Evolutionary conservation across 768 basidiomycete species (phyloP), one percentile per base, ranked within the genome.

Genomic region (Lenzites betulinus): DNA sequence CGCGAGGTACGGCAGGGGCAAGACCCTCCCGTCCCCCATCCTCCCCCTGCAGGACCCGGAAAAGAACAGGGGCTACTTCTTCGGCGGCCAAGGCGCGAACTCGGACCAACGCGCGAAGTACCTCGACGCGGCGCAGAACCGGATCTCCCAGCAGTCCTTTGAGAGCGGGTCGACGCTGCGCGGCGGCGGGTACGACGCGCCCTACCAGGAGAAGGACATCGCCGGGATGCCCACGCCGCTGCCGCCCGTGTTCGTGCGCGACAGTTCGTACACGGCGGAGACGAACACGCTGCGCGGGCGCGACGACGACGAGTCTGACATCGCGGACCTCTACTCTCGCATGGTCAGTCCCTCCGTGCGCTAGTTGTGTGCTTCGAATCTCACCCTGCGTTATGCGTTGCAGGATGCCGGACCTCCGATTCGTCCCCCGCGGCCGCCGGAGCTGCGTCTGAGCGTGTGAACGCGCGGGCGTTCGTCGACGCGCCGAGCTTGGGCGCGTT

Each of bases 31-130:
- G 13, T 59, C 64, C 25, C 61, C 64, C 23, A 43, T 28, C 6
- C 58, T 65, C 38, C 64, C 64, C 7, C 43, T 65, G 30, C 64
- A 65, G 50, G 60, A 62, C 26, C 64, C 64, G 2, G 60, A 64
- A 30, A 51, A 54, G 22, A 58, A 65, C 48, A 54, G 46, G 18
- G 60, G 46, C 13, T 65, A 62, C 51, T 54, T 58, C 49, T 54
- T 55, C 51, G 36, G 57, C 2, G 51, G 60, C 2, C 49, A 51
- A 22, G 57, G 44, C 7, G n/a, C 48, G 48, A 52, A 46, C 42
- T 33, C 51, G 18, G 51, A 53, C 43, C 39, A 53, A 23, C 51
- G 59, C 26, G 28, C 46, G 3, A n/a, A 49, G 20, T 60, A 60
- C 12, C 51, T 60, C 46, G 52, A 43, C 18, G 51, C 22, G 23